Evolutionary conservation across 106 monocot species (phyloP), one percentile per base, ranked within the genome.

Genomic region (Phalaenopsis aphrodite): DNA sequence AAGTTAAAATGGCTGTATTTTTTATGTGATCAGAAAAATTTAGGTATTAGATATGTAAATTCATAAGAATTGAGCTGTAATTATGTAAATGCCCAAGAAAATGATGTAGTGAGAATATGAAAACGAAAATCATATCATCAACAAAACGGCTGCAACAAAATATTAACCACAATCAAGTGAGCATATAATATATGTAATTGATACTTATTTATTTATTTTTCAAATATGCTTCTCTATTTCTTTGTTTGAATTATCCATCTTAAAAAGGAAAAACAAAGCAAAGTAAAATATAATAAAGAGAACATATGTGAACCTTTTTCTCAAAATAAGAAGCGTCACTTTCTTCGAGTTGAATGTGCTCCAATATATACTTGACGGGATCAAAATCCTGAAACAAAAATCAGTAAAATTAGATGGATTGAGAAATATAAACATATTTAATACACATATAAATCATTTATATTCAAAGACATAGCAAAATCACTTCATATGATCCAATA

Each of bases 331-430:
- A 58, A 72, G 85, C 80, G 88, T 98, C 94, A 84, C 52, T 83
- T 72, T 91, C 98, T 81, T 94, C 98, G 65, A 72, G 80, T 42
- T 92, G 92, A 83, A 94, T 85, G 66, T 90, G 79, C 37, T 98
- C 85, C 81, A 98, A 64, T 64, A 91, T 79, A 85, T 92, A 85
- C 83, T 78, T 98, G 12, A 98, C 88, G 74, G 98, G 91, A 84
- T 98, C 98, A 87, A 98, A 98, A 77, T 88, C 89, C 98, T 98
- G 91, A 77, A 88, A 67, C 38, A 24, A 88, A 61, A 64, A 42
- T 55, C n/a, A 21, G 47, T 18, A 78, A 77, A 67, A 30, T 42
- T 74, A 74, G 69, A 56, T 15, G 30, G 66, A 69, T 15, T 4
- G 3, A 69, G 10, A 36, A 69, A 37, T 69, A 41, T 38, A 9